Conservation (phyloP, 139 green algal genomes). For the Yamagishiella unicocca region DNA sequence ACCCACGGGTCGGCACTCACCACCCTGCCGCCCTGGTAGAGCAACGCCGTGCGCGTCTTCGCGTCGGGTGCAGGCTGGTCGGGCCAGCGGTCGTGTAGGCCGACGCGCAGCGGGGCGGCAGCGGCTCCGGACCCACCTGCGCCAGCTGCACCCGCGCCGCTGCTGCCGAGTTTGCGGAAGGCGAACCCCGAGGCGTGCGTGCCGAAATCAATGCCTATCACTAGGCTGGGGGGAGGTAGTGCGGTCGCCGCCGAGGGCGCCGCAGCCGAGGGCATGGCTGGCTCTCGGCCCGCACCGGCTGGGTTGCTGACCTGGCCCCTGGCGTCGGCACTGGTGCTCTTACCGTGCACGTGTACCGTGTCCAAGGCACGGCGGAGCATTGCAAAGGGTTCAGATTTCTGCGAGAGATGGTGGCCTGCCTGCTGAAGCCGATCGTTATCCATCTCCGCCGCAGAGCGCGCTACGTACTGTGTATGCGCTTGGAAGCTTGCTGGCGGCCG, state of each 20-base stretch:
- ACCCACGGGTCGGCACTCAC: slow-evolving; percentile 31
- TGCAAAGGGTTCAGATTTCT: too few relatives aligned
- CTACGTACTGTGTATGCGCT: too few relatives aligned
- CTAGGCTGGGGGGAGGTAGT: background rate
- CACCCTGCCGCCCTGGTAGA: slow-evolving; percentile 2
- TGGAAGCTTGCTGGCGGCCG: too few relatives aligned
- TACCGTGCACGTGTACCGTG: too few relatives aligned
- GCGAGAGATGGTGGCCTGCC: too few relatives aligned
- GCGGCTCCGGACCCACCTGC: background rate
- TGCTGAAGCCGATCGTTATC: too few relatives aligned
- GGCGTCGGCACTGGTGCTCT: too few relatives aligned
- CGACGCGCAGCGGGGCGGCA: background rate
- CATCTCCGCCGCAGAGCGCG: too few relatives aligned
- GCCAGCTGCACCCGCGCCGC: background rate
- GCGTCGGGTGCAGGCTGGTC: slow-evolving; percentile 22
- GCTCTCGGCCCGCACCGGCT: too few relatives aligned
- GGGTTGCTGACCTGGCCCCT: too few relatives aligned
- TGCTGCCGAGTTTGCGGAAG: background rate
- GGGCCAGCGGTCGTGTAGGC: slow-evolving; percentile 20
- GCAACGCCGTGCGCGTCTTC: slow-evolving; percentile 41
- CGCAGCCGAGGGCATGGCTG: background rate
- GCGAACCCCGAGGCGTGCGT: slow-evolving; percentile 36
- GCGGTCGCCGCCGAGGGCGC: background rate
- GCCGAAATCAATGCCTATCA: slow-evolving; percentile 33
- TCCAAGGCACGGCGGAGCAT: too few relatives aligned